Base-by-base conservation (phyloP, 257 asterid genomes). In the Prunella vulgaris region DNA sequence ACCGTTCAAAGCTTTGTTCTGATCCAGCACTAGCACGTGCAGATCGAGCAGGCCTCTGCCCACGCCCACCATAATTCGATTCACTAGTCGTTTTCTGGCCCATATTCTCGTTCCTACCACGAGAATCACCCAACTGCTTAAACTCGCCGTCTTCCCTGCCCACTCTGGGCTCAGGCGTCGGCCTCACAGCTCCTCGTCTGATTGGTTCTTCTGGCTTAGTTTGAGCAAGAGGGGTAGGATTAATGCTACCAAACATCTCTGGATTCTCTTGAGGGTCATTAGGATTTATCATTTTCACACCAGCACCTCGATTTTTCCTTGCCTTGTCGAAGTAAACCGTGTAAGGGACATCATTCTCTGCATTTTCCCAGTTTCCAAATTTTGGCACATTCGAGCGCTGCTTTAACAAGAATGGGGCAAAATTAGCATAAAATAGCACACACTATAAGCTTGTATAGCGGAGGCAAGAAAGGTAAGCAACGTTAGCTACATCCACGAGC, bases 321-420 rank as follows among this genome's bases (percentile, higher is more conserved):
- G 97, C 97, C 77, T 90, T 83, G 2, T 88, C 92, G 37, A 90
- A 90, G 84, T 71, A 84, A n/a, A 85, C 76, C 0, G 96, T 86
- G 87, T 86, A 88, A 22, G 97, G 97, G 12, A 89, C 90, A 1
- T 46, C 53, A 58, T 71, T 60, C 5, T 78, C 81, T 20, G 84
- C 84, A 7, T 59, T 73, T 24, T 85, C 91, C 97, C 96, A 90
- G 67, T 85, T 79, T 14, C 86, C 88, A 2, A 85, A 83, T 30
- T 81, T 77, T 9, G 88, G 90, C 48, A 85, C 89, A 54, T 60
- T 77, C 37, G 87, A 28, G 25, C 86, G 78, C 82, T 84, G 82
- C 22, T 30, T 74, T 69, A 3, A 57, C 52, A 40, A 37, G 5
- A 18, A 35, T 9, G 20, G 0, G 20, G 20, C 2, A 14, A 2